Percentiles rank a stretch among this genome's conserved stretches.
phyloP scores from a whole-genome alignment of 139 green algal species.

The Gonium pectorale region DNA sequence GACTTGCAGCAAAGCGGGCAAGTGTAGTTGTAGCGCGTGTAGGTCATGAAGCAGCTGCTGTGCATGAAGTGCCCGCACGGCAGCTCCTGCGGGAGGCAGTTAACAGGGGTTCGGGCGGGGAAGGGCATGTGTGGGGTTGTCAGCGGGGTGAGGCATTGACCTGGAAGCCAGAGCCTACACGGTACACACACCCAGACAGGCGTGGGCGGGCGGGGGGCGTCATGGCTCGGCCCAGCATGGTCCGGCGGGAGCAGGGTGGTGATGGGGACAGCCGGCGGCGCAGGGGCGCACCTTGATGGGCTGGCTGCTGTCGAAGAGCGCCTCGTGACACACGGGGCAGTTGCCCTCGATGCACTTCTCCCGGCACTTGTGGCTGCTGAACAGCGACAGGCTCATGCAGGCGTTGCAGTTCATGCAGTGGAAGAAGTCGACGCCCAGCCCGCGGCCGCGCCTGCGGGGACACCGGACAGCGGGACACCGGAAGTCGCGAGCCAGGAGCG shows the following conservation, averaged over 20 bases:
- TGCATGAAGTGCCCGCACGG: constrained; percentile 98
- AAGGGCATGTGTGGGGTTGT: not conserved
- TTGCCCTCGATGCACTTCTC: constrained; percentile 83
- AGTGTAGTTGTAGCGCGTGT: constrained; percentile 92
- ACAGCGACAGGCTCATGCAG: constrained; percentile 94
- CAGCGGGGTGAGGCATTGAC: too few species aligned
- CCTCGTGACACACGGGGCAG: constrained; percentile 97
- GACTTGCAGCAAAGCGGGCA: constrained; percentile 96
- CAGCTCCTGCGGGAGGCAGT: constrained; percentile 77
- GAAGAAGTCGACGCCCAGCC: constrained; percentile 94
- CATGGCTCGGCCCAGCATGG: too few species aligned
- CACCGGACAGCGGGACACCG: not conserved
- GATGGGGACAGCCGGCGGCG: too few species aligned
- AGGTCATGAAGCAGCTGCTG: constrained; percentile 91
- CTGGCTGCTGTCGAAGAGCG: constrained; percentile 90
- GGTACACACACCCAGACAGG: too few species aligned
- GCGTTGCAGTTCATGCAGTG: constrained; percentile 99
- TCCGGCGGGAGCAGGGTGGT: too few species aligned
- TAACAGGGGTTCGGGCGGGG: not conserved
- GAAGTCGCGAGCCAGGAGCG: not conserved
- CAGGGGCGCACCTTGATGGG: constrained; percentile 76
- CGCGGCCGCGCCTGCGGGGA: constrained; percentile 54
- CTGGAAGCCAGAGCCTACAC: too few species aligned
- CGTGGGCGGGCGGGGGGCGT: too few species aligned
- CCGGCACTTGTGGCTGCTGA: constrained; percentile 92